phyloP scores from a whole-genome alignment of 805 yeast species.

The Nakazawaea siamensis region DNA sequence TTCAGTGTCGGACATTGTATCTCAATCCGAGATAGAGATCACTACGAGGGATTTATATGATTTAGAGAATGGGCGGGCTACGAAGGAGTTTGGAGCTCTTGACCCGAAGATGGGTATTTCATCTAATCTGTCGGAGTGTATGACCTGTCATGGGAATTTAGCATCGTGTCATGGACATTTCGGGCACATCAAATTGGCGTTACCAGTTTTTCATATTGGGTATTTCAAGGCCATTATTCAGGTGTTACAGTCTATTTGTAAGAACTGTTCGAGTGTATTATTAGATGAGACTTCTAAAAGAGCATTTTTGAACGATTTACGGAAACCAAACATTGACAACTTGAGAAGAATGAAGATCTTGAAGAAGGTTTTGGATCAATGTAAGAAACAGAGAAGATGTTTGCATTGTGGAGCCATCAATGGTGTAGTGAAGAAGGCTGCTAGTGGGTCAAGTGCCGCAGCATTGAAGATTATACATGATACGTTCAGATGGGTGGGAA shows the following conservation, averaged over 20 bases:
- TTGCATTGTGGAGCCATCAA: constrained; percentile 79
- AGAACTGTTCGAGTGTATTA: constrained; percentile 73
- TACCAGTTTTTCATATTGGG: constrained; percentile 97
- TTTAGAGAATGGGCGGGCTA: constrained; percentile 79
- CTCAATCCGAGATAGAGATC: constrained; percentile 92
- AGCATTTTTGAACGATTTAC: constrained; percentile 64
- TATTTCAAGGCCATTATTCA: constrained; percentile 87
- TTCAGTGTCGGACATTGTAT: constrained; percentile 84
- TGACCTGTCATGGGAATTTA: constrained; percentile 84
- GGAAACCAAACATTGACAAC: constrained; percentile 85
- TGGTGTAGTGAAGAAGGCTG: constrained; percentile 96
- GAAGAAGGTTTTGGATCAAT: constrained; percentile 80
- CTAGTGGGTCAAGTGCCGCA: constrained; percentile 85
- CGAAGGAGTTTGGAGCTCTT: constrained; percentile 78
- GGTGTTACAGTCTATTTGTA: constrained; percentile 86
- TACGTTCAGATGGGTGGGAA: constrained; percentile 92
- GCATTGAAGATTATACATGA: constrained; percentile 94
- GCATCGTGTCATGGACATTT: constrained; percentile 98
- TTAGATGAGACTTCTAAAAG: constrained; percentile 68
- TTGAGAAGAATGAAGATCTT: constrained; percentile 84
- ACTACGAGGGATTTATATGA: constrained; percentile 88
- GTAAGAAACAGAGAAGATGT: constrained; percentile 92
- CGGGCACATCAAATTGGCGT: constrained; percentile 86
- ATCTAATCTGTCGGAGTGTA: constrained; percentile 75
- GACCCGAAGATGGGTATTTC: constrained; percentile 94